Conservation (phyloP, 108 stramenopile species). For the Fragilariopsis cylindrus region DNA sequence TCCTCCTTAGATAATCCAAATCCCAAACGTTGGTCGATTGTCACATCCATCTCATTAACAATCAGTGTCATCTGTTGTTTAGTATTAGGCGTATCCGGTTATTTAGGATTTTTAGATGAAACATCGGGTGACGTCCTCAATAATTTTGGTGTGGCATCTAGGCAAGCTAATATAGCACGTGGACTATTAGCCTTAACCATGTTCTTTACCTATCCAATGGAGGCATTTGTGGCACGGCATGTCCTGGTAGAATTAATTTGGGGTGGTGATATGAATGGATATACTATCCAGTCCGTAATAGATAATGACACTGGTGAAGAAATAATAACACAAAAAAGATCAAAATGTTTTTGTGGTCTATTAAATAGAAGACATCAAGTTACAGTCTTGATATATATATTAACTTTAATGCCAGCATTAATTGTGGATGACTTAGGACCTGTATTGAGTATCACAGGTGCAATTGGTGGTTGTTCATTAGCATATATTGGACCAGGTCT, state of each 20-base stretch:
- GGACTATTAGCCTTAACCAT: conserved; percentile 78
- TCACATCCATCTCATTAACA: conserved; percentile 55
- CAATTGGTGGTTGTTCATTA: conserved; percentile 69
- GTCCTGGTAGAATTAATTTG: conserved; percentile 67
- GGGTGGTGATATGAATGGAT: conserved; percentile 74
- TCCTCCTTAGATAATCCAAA: conserved; percentile 62
- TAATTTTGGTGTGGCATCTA: conserved; percentile 64
- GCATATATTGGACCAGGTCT: conserved; percentile 79
- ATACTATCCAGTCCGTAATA: conserved; percentile 19
- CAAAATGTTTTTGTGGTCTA: conserved; percentile 37
- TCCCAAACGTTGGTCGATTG: conserved; percentile 54
- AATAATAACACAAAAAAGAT: conserved; percentile 20
- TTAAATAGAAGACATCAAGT: conserved; percentile 50
- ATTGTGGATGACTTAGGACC: conserved; percentile 78
- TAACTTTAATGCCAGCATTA: conserved; percentile 69
- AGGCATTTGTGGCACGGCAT: conserved; percentile 81
- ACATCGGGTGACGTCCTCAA: conserved; percentile 80
- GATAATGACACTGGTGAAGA: conserved; percentile 18
- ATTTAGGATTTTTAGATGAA: conserved; percentile 76
- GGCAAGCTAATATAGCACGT: conserved; percentile 58
- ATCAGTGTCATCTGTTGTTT: conserved; percentile 49
- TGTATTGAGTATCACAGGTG: conserved; percentile 75
- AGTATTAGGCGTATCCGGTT: conserved; percentile 66
- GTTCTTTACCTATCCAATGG: conserved; percentile 85
- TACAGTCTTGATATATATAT: conserved; percentile 63